phyloP scores from a whole-genome alignment of 352 stramenopile genomes.

The Peronospora belbahrii region DNA sequence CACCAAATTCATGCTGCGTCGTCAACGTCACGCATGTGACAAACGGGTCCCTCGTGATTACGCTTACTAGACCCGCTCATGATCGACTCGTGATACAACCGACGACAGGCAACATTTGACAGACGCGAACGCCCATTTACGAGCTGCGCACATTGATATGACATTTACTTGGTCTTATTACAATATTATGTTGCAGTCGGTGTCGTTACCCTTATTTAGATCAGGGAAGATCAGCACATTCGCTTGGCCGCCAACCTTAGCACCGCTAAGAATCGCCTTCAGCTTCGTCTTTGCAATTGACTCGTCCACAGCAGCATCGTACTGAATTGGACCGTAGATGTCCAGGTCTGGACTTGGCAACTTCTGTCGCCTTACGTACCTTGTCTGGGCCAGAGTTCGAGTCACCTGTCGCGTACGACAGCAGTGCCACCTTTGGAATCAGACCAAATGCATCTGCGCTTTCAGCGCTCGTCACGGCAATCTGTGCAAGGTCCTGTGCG shows the following conservation, averaged over 20 bases:
- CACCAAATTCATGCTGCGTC: too few relatives aligned
- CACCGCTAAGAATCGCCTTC: conserved; percentile 47
- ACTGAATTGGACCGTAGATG: conserved; percentile 83
- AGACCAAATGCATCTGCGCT: conserved; percentile 73
- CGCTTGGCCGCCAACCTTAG: conserved; percentile 65
- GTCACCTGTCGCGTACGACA: conserved; percentile 78
- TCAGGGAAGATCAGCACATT: conserved; percentile 86
- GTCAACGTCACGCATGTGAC: too few relatives aligned
- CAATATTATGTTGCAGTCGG: too few relatives aligned
- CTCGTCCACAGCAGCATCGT: conserved; percentile 70
- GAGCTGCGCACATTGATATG: too few relatives aligned
- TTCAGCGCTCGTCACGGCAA: conserved; percentile 68
- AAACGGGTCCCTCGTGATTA: too few relatives aligned
- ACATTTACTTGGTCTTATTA: too few relatives aligned
- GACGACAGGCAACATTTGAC: too few relatives aligned
- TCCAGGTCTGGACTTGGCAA: conserved; percentile 64
- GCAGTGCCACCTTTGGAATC: conserved; percentile 71
- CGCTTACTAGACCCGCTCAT: too few relatives aligned
- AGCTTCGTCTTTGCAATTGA: conserved; percentile 79
- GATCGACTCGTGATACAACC: too few relatives aligned
- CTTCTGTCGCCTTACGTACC: conserved; percentile 61
- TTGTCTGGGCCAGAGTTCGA: conserved; percentile 76
- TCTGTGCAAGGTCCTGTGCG: conserved; percentile 67
- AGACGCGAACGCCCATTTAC: too few relatives aligned
- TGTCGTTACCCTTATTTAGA: conserved; percentile 86